A percentile compares a stretch with the other conserved stretches of the same genome.
Evolutionary conservation across 2,329 filamentous ascomycete genomes (phyloP).

Genomic region (Epicoccum sorghinum): DNA sequence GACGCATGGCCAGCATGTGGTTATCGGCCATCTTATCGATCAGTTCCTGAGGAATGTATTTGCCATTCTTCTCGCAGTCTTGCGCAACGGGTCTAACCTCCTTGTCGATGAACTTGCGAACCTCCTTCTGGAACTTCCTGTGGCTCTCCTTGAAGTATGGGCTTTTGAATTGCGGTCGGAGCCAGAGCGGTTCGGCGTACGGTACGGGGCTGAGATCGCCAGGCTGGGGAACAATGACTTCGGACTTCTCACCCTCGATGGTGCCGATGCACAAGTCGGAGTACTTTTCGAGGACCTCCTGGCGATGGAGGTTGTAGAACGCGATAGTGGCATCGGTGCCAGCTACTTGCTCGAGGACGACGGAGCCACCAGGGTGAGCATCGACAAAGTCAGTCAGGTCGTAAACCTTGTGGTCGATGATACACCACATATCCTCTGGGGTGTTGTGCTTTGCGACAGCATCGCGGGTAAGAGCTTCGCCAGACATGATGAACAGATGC

Average conservation of each 20-base stretch:
- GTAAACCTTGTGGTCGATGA: conserved; percentile 87
- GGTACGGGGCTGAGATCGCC: conserved; percentile 79
- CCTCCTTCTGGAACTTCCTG: conserved; percentile 68
- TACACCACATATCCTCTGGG: conserved; percentile 78
- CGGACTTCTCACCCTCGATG: conserved; percentile 74
- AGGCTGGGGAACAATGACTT: conserved; percentile 71
- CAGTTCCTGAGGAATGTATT: conserved; percentile 70
- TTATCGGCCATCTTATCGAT: conserved; percentile 79
- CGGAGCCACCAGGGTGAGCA: conserved; percentile 81
- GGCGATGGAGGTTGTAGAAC: conserved; percentile 91
- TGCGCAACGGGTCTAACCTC: conserved; percentile 76
- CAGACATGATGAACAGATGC: conserved; percentile 34
- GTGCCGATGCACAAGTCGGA: conserved; percentile 75
- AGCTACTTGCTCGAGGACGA: conserved; percentile 79
- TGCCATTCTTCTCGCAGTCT: conserved; percentile 75
- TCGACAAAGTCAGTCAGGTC: conserved; percentile 85
- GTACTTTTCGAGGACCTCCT: conserved; percentile 88
- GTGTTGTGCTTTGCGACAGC: conserved; percentile 78
- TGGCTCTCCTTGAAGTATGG: conserved; percentile 84
- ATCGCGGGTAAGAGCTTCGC: conserved; percentile 53
- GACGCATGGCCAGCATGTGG: conserved; percentile 78
- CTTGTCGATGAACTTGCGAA: conserved; percentile 74
- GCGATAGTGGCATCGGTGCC: conserved; percentile 80
- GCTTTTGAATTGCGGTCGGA: conserved; percentile 75
- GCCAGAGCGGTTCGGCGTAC: conserved; percentile 85